Evolutionary conservation across 2,329 filamentous ascomycete genomes (phyloP).

Genomic region (Orbilia blumenaviensis): DNA sequence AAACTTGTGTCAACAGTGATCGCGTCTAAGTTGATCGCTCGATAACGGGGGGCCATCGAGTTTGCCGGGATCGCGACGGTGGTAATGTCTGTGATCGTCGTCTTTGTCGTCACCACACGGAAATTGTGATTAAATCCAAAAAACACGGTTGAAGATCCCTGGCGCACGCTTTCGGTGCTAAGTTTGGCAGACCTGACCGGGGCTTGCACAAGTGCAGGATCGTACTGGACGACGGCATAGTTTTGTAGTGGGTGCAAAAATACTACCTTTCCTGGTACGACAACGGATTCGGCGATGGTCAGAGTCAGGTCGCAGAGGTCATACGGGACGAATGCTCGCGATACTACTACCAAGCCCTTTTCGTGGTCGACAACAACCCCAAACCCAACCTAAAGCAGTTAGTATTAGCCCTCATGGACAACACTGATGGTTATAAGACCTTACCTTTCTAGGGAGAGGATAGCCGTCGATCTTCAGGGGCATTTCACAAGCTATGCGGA

Average conservation of each 20-base stretch:
- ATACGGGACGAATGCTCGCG: constrained; percentile 91
- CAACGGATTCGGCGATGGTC: constrained; percentile 95
- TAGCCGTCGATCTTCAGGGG: constrained; percentile 98
- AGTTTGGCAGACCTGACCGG: constrained; percentile 89
- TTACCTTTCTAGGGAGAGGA: constrained; percentile 80
- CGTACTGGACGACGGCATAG: constrained; percentile 94
- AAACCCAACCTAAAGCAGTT: constrained; percentile 73
- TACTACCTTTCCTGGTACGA: constrained; percentile 90
- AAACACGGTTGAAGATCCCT: constrained; percentile 94
- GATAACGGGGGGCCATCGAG: constrained; percentile 86
- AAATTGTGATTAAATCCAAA: constrained; percentile 98
- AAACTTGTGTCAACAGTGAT: constrained; percentile 96
- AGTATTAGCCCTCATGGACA: background rate
- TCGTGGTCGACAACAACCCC: constrained; percentile 97
- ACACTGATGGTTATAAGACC: background rate
- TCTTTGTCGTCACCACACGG: constrained; percentile 90
- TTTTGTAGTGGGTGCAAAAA: constrained; percentile 98
- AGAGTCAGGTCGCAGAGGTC: constrained; percentile 96
- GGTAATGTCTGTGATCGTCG: constrained; percentile 94
- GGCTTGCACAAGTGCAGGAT: constrained; percentile 89
- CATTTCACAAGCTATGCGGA: constrained; percentile 90
- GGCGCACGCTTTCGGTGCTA: constrained; percentile 81
- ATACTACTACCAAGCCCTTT: constrained; percentile 93
- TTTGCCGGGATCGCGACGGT: constrained; percentile 96
- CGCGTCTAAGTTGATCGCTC: constrained; percentile 93